A percentile compares a stretch with the other conserved stretches of the same genome.
phyloP scores from a whole-genome alignment of 1,284 basidiomycete genomes.

The Fomitopsis pinicola region DNA sequence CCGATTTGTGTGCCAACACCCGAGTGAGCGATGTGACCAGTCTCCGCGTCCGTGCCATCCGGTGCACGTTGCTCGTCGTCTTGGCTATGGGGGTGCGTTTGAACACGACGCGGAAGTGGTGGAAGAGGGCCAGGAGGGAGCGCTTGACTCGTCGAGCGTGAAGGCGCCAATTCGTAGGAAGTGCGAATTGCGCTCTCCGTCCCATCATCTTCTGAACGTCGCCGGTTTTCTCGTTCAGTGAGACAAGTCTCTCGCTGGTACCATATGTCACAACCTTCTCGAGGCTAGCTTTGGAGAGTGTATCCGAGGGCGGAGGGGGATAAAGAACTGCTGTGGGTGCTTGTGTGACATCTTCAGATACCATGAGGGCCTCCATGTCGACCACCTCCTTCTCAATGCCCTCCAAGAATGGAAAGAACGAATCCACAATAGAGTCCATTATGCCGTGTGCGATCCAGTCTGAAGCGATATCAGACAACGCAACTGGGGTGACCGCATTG shows the following conservation, averaged over 20 bases:
- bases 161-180: conserved; percentile 17
- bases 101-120: conserved; percentile 15
- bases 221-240: conserved; percentile 6
- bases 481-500: background rate
- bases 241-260: conserved; percentile 4
- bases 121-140: conserved; percentile 7
- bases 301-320: background rate
- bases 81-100: conserved; percentile 15
- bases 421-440: conserved; percentile 92
- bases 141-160: conserved; percentile 18
- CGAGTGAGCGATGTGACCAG: conserved; percentile 82
- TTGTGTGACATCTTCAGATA: conserved; percentile 25
- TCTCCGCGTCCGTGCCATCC: conserved; percentile 80
- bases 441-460: conserved; percentile 96
- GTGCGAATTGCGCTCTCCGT: conserved; percentile 17
- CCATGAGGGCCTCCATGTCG: conserved; percentile 73
- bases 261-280: conserved; percentile 3
- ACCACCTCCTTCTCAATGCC: conserved; percentile 83
- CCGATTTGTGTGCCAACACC: conserved; percentile 77
- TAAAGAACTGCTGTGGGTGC: background rate
- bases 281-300: background rate
- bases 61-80: conserved; percentile 46
- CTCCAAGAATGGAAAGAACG: conserved; percentile 86
- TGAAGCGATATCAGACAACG: conserved; percentile 23
- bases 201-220: conserved; percentile 3